phyloP scores from a whole-genome alignment of 1,284 basidiomycete species.

The Exobasidium rhododendri region DNA sequence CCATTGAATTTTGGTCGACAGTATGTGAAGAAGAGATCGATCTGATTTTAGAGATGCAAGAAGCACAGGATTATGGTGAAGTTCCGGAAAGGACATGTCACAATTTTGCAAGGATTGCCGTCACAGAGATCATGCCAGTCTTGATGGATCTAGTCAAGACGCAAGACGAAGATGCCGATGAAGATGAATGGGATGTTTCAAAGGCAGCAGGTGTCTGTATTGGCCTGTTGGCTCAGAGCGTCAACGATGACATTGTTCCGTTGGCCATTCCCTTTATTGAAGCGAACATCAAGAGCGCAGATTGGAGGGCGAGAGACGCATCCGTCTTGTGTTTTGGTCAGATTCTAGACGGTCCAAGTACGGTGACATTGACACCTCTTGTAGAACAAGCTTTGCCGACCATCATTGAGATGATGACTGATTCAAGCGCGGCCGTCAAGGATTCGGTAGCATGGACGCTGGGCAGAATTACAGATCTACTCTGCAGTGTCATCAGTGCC shows the following conservation, averaged over 20 bases:
- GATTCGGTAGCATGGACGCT: conserved; percentile 98
- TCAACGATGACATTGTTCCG: conserved; percentile 84
- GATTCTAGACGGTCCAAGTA: conserved; percentile 92
- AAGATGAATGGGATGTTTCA: conserved; percentile 97
- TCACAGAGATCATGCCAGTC: conserved; percentile 91
- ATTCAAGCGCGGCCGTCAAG: conserved; percentile 80
- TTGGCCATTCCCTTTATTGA: conserved; percentile 97
- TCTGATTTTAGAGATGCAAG: conserved; percentile 82
- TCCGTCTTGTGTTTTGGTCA: conserved; percentile 98
- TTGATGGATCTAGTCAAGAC: conserved; percentile 81
- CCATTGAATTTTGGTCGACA: conserved; percentile 99
- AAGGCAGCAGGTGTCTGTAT: conserved; percentile 98
- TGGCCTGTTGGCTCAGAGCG: conserved; percentile 80
- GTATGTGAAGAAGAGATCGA: conserved; percentile 98
- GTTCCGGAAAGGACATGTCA: conserved; percentile 81
- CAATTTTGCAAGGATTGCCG: conserved; percentile 88
- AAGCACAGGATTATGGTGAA: conserved; percentile 90
- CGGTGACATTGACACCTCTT: conserved; percentile 77
- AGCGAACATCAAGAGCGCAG: conserved; percentile 78
- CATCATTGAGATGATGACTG: conserved; percentile 91
- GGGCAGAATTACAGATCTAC: conserved; percentile 86
- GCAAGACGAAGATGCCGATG: conserved; percentile 95
- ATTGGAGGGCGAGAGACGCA: conserved; percentile 95
- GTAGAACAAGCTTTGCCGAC: conserved; percentile 91
- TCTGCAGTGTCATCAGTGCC: conserved; percentile 81